A percentile compares a stretch with the other conserved stretches of the same genome.
phyloP scores from a whole-genome alignment of 148 eudicot species.

The Tetragonia tetragonoides region DNA sequence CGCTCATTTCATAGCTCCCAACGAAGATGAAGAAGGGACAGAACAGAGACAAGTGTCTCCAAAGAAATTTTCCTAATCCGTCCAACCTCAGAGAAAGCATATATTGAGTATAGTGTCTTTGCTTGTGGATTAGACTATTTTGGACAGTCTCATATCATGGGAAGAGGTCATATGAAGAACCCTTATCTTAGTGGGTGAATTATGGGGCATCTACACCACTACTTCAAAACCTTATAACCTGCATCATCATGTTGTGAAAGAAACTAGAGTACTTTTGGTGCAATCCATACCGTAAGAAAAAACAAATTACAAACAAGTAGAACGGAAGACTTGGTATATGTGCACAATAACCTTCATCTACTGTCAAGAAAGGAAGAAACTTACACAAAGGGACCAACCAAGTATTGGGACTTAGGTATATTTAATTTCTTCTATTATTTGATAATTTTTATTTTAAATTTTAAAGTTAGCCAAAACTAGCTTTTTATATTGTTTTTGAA shows the following conservation, averaged over 20 bases:
- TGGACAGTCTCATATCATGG: conserved; percentile 16
- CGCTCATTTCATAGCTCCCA: not conserved
- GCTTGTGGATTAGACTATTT: conserved; percentile 9
- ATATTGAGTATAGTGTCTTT: conserved; percentile 14
- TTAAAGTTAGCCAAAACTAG: no score
- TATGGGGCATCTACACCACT: conserved; percentile 11
- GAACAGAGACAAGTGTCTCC: conserved; percentile 17
- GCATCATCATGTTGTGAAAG: conserved; percentile 22
- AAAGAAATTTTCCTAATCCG: not conserved
- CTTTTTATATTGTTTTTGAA: no score
- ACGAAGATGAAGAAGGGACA: conserved; percentile 16
- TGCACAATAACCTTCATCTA: conserved; percentile 11
- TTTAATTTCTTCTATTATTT: not conserved
- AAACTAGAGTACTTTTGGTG: conserved; percentile 17
- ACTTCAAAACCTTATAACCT: conserved; percentile 11
- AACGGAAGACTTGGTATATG: conserved; percentile 12
- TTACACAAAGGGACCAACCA: not conserved
- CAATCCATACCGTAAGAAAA: not conserved
- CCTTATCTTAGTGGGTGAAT: conserved; percentile 3
- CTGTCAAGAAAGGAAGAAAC: conserved; percentile 6
- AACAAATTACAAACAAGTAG: not conserved
- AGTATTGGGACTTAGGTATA: conserved; percentile 19
- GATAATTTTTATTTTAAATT: not conserved
- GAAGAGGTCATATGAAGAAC: conserved; percentile 7
- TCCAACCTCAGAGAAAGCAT: conserved; percentile 7